phyloP scores from a whole-genome alignment of 148 eudicot species.

The Rhododendron mucronatum region DNA sequence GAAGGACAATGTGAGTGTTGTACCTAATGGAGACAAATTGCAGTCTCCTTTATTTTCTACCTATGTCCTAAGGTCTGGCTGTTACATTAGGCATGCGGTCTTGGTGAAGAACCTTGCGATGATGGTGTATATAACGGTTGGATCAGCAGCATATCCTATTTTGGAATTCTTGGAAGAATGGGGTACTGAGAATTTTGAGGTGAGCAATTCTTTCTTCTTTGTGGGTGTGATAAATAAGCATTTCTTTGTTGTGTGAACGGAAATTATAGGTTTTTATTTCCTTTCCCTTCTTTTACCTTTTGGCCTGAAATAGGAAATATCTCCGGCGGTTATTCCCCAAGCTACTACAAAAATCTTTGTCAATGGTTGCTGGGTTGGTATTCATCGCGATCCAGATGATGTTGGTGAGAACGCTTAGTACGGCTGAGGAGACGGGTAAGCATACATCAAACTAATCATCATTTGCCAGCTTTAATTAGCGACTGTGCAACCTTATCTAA shows the following conservation, averaged over 20 bases:
- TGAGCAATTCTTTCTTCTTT: constrained; percentile 7
- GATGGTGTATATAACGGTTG: constrained; percentile 94
- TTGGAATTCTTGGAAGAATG: constrained; percentile 96
- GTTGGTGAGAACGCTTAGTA: constrained; percentile 83
- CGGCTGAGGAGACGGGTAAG: constrained; percentile 85
- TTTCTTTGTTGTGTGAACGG: background rate
- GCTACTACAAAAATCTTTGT: constrained; percentile 97
- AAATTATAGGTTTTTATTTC: background rate
- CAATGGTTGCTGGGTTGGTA: constrained; percentile 98
- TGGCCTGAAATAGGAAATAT: constrained; percentile 49
- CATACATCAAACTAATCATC: background rate
- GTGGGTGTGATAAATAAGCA: background rate
- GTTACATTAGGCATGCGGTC: constrained; percentile 74
- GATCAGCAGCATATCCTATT: constrained; percentile 97
- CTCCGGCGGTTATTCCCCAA: constrained; percentile 92
- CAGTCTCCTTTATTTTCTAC: background rate
- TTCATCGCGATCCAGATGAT: constrained; percentile 95
- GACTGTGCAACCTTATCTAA: background rate
- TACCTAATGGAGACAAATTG: background rate
- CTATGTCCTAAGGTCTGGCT: constrained; percentile 2
- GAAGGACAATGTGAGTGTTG: constrained; percentile 72
- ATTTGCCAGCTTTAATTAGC: background rate
- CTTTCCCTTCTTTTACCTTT: background rate
- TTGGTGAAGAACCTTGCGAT: constrained; percentile 96
- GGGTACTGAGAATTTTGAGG: constrained; percentile 96